Conservation (phyloP, 1,284 basidiomycete genomes). For the Pseudozyma thailandica region DNA sequence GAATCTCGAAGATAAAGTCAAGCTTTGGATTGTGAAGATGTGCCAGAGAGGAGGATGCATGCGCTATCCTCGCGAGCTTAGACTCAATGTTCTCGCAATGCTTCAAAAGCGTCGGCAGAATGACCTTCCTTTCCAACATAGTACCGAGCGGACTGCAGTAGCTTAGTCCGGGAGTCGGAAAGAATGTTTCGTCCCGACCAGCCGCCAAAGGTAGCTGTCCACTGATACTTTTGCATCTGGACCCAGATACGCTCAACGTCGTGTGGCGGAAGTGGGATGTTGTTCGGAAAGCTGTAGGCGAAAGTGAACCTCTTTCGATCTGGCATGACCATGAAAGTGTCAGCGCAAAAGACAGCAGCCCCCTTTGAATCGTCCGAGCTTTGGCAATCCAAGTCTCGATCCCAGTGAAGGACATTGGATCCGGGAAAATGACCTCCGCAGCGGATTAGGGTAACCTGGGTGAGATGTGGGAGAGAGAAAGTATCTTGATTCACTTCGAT, state of each 20-base stretch:
- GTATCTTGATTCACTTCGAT: constrained; percentile 15
- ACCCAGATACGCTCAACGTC: constrained; percentile 38
- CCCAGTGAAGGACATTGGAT: constrained; percentile 20
- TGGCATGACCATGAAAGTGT: constrained; percentile 32
- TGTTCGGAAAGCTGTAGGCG: constrained; percentile 36
- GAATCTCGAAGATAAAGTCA: not conserved
- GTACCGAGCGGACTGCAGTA: constrained; percentile 31
- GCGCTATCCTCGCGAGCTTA: constrained; percentile 1
- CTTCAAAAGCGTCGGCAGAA: constrained; percentile 19
- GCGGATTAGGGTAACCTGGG: constrained; percentile 17
- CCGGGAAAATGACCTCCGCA: constrained; percentile 43
- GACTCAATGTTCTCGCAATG: constrained; percentile 10
- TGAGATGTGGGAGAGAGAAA: constrained; percentile 21
- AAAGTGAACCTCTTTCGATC: constrained; percentile 32
- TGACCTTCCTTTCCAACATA: constrained; percentile 35
- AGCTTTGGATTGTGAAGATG: constrained; percentile 8
- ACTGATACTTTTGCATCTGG: constrained; percentile 31
- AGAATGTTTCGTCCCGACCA: constrained; percentile 37
- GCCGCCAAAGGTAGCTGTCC: constrained; percentile 35
- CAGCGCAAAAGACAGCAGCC: constrained; percentile 34
- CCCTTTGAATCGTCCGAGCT: not conserved
- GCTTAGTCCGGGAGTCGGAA: constrained; percentile 21
- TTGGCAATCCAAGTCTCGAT: constrained; percentile 17
- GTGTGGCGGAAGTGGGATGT: constrained; percentile 39
- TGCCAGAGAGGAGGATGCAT: constrained; percentile 2